Base-by-base conservation (phyloP, 805 yeast genomes). In the Yamadazyma sp. region DNA sequence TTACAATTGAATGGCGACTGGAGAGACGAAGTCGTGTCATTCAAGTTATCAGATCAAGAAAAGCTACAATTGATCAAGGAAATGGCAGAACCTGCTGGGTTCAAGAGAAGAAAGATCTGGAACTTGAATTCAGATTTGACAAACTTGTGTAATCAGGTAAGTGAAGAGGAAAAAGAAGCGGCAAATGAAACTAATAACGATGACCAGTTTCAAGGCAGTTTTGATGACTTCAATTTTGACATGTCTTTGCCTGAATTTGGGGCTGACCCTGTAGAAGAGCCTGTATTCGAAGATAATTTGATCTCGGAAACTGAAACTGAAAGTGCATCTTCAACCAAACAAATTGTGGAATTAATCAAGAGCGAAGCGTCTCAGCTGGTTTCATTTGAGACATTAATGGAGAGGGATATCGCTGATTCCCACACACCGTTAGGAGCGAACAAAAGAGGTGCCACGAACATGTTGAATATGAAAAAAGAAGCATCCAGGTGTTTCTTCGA, bases 401-500 rank as follows among this genome's bases (percentile, higher is more conserved):
- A 47, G 42, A 44, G 29, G 32, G 45, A 35, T 37, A 21, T 15
- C 21, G 23, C 25, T 10, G 44, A 16, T 27, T 23, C 21, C 4
- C 50, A 41, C 2, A 77, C 86, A 0, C 73, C 77, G 44, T 70
- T 83, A 6, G 86, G 85, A 0, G 53, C 54, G 5, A 65, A 64
- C 8, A 57, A 78, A 19, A 61, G 75, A 38, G 50, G 52, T 2
- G 45, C 58, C n/a, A 59, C 73, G 5, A 29, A 30, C n/a, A 26
- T 28, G 22, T 10, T 46, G 11, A 63, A 66, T 43, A 66, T 67
- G 41, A 72, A 73, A 52, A 65, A 70, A 47, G 81, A 82, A 49
- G 86, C 88, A 14, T 78, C 87, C 2, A 73, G 78, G 50, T 71
- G 85, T 37, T 89, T 89, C 60, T 89, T 88, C 52, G 95, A 89